Evolutionary conservation across 177 flowering plant species (phyloP), one percentile per base, ranked within the genome.

Genomic region (Tripterygium wilfordii): DNA sequence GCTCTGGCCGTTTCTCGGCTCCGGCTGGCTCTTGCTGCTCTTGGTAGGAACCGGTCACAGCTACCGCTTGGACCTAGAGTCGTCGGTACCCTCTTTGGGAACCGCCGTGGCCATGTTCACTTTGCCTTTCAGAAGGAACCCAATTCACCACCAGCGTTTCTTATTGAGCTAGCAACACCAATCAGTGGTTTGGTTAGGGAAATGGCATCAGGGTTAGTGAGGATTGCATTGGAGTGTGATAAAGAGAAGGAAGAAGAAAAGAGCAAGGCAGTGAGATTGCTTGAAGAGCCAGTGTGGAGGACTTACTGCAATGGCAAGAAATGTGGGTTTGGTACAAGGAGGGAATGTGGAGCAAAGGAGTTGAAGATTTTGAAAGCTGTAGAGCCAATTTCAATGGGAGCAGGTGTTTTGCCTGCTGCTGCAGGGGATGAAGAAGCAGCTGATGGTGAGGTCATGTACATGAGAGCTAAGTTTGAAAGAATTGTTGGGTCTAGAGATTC

Each of bases 391-490:
- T 84, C 99, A 13, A 84, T 78, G 83, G 99, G 99, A 1, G 99
- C 97, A 6, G 99, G 99, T 8, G 97, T 92, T 24, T 58, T 89
- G 33, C 97, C 96, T 0, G 82, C 54, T 35, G 27, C 1, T 27
- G 48, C 21, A 4, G 61, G 25, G 8, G 68, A 45, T 8, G 57
- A 30, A 15, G 74, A 57, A 4, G 59, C 25, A n/a, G 75, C 58
- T 5, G 85, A 69, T 4, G 90, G 76, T 10, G 90, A 91, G 9
- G 22, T 89, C 16, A 86, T 92, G 91, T 92, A 89, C 65, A 86
- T 92, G 98, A 76, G 98, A 42, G 91, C 98, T 6, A 77, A 77
- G 65, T 92, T 89, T 58, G 98, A 92, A 65, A 53, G 99, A 46
- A 79, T 86, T 54, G 86, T 87, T 5, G 97, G 97, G 32, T 86